These are phyloP conservation scores for Penicillium sp. DNA, from an alignment of 2,329 filamentous ascomycete genomes.

Conservation along the genomic window DNA sequence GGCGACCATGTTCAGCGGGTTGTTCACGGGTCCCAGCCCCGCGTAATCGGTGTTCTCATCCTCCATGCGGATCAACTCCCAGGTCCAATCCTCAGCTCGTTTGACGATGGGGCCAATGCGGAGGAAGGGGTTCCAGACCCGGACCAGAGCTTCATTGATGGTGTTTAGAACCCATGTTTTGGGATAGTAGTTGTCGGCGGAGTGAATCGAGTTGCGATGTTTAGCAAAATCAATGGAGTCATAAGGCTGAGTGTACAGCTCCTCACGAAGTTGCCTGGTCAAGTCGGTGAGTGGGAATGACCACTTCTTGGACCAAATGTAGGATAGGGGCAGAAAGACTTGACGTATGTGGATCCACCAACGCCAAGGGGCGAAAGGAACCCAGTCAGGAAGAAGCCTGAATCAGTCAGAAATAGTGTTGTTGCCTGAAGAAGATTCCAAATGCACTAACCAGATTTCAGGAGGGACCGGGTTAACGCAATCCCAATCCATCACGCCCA, in stretches of 20 bases:
- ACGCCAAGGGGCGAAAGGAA: constrained; percentile 82
- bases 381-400: constrained; percentile 78
- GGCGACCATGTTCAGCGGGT: constrained; percentile 79
- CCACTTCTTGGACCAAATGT: constrained; percentile 80
- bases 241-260: constrained; percentile 76
- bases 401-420: constrained; percentile 3
- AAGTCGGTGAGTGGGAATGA: constrained; percentile 69
- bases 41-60: constrained; percentile 88
- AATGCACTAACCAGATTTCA: constrained; percentile 67
- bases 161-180: constrained; percentile 79
- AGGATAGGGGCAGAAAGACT: constrained; percentile 92
- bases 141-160: constrained; percentile 72
- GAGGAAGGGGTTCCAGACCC: constrained; percentile 74
- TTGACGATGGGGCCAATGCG: constrained; percentile 62
- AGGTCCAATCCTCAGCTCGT: constrained; percentile 73
- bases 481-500: constrained; percentile 83
- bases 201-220: constrained; percentile 77
- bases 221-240: constrained; percentile 70
- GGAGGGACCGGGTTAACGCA: constrained; percentile 91
- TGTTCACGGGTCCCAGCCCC: constrained; percentile 82
- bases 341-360: constrained; percentile 99
- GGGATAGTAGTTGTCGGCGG: constrained; percentile 84
- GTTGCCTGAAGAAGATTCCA: background rate
- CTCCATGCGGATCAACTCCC: constrained; percentile 80
- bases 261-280: constrained; percentile 67